Percentiles rank a stretch among this genome's conserved stretches.
phyloP scores from a whole-genome alignment of 2,329 filamentous ascomycete genomes.

The Aspergillus floridensis region DNA sequence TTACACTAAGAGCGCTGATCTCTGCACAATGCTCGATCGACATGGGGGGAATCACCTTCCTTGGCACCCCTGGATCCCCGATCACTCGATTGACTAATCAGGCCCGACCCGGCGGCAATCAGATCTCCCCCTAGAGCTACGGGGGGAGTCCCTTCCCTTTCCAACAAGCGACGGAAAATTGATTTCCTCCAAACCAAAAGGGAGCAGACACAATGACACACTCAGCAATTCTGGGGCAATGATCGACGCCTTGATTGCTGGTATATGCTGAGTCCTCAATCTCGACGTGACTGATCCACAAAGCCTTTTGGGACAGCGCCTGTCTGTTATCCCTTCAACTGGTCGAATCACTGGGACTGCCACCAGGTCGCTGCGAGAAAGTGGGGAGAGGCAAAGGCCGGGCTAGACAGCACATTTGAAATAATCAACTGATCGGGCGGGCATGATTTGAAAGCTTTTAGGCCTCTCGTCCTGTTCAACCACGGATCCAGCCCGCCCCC shows the following conservation, averaged over 20 bases:
- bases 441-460: neutral
- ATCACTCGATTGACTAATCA: neutral
- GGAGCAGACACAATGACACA: neutral
- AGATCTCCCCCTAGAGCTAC: neutral
- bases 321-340: neutral
- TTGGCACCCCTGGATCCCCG: constrained; percentile 1
- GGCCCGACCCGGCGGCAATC: neutral
- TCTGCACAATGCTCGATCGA: constrained; percentile 1
- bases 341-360: neutral
- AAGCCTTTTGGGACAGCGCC: neutral
- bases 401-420: neutral
- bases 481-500: neutral
- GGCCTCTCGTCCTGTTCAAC: neutral
- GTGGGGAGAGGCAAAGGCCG: neutral
- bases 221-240: neutral
- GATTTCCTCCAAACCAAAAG: neutral
- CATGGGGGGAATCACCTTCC: neutral
- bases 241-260: neutral
- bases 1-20: constrained; percentile 2
- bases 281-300: neutral
- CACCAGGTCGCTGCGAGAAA: neutral
- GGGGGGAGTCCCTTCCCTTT: neutral
- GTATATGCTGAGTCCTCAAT: neutral
- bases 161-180: neutral
- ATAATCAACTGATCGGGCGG: neutral